phyloP scores from a whole-genome alignment of 1,284 basidiomycete genomes.

The Calocybe gambosa region DNA sequence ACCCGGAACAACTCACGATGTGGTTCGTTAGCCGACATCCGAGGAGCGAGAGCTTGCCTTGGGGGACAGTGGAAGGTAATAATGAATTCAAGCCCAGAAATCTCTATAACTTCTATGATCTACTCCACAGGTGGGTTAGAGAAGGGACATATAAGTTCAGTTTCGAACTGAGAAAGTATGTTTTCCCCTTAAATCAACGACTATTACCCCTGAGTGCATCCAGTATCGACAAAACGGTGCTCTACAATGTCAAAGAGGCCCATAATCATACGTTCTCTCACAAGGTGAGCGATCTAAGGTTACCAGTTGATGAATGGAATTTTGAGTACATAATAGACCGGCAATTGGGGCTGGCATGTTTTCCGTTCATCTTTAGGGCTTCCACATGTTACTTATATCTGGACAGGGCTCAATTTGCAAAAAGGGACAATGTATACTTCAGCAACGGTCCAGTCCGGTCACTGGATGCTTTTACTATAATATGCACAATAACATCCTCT shows the following conservation, averaged over 20 bases:
- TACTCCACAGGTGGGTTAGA: constrained; percentile 60
- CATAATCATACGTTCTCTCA: constrained; percentile 79
- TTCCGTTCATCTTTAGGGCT: constrained; percentile 2
- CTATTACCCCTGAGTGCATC: background rate
- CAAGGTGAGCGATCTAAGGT: constrained; percentile 39
- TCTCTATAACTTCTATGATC: constrained; percentile 1
- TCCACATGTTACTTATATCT: background rate
- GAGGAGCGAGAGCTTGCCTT: constrained; percentile 66
- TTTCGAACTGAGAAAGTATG: constrained; percentile 73
- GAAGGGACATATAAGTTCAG: constrained; percentile 80
- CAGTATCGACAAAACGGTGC: constrained; percentile 45
- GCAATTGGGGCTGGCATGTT: constrained; percentile 78
- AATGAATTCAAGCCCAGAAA: background rate
- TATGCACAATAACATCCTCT: constrained; percentile 73
- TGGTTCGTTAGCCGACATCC: constrained; percentile 52
- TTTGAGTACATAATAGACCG: constrained; percentile 40
- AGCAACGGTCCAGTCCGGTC: constrained; percentile 47
- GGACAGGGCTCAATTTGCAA: constrained; percentile 72
- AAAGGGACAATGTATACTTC: constrained; percentile 69
- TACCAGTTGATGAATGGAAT: background rate
- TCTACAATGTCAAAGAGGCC: constrained; percentile 71
- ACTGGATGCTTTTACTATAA: constrained; percentile 67
- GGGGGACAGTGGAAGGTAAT: constrained; percentile 33
- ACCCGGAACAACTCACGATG: constrained; percentile 3
- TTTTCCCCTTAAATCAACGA: background rate